A percentile compares a stretch with the other conserved stretches of the same genome.
Evolutionary conservation across 306 rosid genomes (phyloP).

Genomic region (Alnus glutinosa): DNA sequence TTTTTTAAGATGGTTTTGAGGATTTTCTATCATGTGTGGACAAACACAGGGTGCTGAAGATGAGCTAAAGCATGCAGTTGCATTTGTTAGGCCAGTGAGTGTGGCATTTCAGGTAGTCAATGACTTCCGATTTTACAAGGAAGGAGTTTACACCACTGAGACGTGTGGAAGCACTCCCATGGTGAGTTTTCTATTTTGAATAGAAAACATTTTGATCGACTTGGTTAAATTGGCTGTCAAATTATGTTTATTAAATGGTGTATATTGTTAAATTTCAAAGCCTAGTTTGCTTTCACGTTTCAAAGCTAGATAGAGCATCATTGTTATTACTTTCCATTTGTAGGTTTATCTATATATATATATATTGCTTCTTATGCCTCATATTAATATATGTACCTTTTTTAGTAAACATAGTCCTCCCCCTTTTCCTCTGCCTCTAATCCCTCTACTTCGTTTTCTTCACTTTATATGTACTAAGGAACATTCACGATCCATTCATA

Average conservation of each 20-base stretch:
- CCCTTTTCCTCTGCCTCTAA: too few species aligned
- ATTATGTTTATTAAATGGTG: not conserved
- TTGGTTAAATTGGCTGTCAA: not conserved
- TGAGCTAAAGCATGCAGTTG: conserved; percentile 91
- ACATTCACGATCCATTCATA: not conserved
- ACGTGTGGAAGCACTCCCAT: conserved; percentile 65
- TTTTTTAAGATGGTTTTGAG: not conserved
- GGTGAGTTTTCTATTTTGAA: conserved; percentile 48
- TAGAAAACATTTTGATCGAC: not conserved
- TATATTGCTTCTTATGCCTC: too few species aligned
- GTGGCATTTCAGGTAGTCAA: conserved; percentile 74
- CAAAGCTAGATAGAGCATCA: not conserved
- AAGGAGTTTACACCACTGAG: conserved; percentile 77
- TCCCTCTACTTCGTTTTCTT: too few species aligned
- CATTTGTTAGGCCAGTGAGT: conserved; percentile 83
- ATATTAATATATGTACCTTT: too few species aligned
- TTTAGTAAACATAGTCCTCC: too few species aligned
- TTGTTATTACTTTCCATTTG: not conserved
- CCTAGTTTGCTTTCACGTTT: not conserved
- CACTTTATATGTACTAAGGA: not conserved
- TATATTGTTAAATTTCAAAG: not conserved
- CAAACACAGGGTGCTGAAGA: conserved; percentile 83
- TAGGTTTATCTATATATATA: not conserved
- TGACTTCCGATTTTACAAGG: conserved; percentile 57
- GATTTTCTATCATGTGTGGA: conserved; percentile 17